These are phyloP conservation scores for Suillus plorans DNA, from an alignment of 768 basidiomycete species.

Conservation along the genomic window DNA sequence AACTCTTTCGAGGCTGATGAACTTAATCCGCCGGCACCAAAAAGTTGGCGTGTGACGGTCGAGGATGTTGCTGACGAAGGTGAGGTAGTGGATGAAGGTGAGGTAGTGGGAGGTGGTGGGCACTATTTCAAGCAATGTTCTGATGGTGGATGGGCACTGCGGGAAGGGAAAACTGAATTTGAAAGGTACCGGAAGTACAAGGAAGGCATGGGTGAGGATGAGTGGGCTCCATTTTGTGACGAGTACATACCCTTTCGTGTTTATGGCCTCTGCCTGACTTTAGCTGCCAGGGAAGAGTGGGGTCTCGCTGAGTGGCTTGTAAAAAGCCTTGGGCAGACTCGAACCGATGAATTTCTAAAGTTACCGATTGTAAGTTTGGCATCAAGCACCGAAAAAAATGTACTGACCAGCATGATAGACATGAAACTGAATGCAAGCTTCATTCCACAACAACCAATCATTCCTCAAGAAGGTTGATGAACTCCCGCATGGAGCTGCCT, in stretches of 20 bases:
- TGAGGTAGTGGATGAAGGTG: too few species aligned
- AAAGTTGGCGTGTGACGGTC: too few species aligned
- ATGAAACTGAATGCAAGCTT: slow-evolving; percentile 9
- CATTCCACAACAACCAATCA: slow-evolving; percentile 25
- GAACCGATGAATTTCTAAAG: slow-evolving; percentile 15
- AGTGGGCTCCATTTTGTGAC: slow-evolving; percentile 26
- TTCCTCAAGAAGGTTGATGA: slow-evolving; percentile 24
- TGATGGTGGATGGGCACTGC: background rate
- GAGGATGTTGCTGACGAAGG: too few species aligned
- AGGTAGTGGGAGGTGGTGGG: too few species aligned
- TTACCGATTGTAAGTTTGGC: background rate
- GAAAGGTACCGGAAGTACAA: background rate
- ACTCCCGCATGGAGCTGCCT: slow-evolving; percentile 19
- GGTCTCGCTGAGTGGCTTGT: slow-evolving; percentile 35
- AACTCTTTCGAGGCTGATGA: too few species aligned
- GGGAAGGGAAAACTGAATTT: background rate
- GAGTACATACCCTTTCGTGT: background rate
- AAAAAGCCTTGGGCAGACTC: slow-evolving; percentile 24
- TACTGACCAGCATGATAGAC: slow-evolving; percentile 2
- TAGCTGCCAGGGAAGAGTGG: slow-evolving; percentile 27
- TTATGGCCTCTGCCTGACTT: background rate
- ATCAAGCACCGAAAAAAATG: slow-evolving; percentile 5
- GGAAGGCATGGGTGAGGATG: background rate
- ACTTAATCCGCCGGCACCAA: too few species aligned
- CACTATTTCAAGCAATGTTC: background rate